Conservation (phyloP, 2,329 filamentous ascomycete species). For the Magnaporthales sp. region DNA sequence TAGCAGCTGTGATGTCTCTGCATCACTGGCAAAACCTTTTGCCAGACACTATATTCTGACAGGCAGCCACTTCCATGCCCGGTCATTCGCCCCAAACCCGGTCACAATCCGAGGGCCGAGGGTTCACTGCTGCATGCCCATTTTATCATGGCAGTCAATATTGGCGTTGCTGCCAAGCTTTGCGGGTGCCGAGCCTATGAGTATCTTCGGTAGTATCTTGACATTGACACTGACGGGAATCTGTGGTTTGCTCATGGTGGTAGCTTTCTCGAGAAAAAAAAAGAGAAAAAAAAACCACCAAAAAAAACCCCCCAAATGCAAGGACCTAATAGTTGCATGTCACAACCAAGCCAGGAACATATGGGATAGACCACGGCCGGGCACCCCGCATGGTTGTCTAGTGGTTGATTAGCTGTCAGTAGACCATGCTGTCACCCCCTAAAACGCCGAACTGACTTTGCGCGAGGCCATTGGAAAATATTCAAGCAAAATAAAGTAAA, state of each 20-base stretch:
- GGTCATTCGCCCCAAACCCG: not conserved
- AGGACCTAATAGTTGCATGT: not conserved
- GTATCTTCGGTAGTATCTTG: not conserved
- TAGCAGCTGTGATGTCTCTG: not conserved
- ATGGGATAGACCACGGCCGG: not conserved
- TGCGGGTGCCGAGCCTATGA: not conserved
- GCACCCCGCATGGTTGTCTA: not conserved
- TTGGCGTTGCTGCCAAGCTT: not conserved
- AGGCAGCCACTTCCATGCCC: not conserved
- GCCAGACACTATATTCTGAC: not conserved
- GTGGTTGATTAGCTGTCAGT: not conserved
- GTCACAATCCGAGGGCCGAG: not conserved
- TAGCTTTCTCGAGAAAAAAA: not conserved
- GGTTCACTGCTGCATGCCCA: not conserved
- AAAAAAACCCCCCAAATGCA: no score
- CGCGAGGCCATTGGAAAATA: not conserved
- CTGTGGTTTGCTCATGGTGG: not conserved
- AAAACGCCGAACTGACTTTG: not conserved
- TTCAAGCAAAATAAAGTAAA: not conserved
- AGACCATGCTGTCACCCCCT: not conserved
- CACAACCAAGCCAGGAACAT: not conserved
- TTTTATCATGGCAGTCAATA: not conserved
- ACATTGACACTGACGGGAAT: not conserved
- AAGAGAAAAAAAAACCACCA: no score
- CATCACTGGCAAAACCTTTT: not conserved